Evolutionary conservation across 2,329 filamentous ascomycete species (phyloP), one percentile per base, ranked within the genome.

Genomic region (Alternaria conjuncta): DNA sequence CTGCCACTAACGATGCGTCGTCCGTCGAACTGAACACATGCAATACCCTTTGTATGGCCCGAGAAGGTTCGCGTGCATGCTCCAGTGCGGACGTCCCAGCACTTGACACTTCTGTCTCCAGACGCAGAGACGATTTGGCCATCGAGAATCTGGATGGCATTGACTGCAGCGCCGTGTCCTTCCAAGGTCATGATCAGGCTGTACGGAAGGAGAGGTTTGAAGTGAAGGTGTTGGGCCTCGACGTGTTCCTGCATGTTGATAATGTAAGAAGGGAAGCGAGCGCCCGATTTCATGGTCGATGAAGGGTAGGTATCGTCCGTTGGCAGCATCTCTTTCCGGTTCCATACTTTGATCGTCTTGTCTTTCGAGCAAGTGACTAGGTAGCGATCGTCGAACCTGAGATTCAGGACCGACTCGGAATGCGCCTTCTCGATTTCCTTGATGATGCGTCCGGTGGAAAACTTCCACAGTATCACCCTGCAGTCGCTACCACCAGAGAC

Each of bases 321-420:
- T 2, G 79, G 75, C 55, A 75, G 65, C 49, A 84, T 75, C 57
- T 79, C 74, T 18, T 84, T 86, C 6, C 96, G 89, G 78, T 95
- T 98, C 87, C 97, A 99, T 18, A 99, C 90, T 80, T 97, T 97
- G 84, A 99, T 97, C 0, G 91, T 91, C 79, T 94, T 96, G 80
- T 99, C 96, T 79, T 99, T 99, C 53, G 95, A 98, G 75, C 96
- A 98, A 0, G 96, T 99, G 12, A 98, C 93, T 5, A 99, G 85
- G 66, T 96, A 96, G 9, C 93, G 88, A 69, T 93, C 90, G 76
- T 98, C 94, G 70, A 98, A 99, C 65, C 92, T 89, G 60, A 99
- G 89, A 75, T 98, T 98, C 15, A 99, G 84, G 0, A 99, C 94
- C 0, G 95, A 97, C 79, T 99, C 96, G 28, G 86, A 84, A 77